Evolutionary conservation across 179 eudicot genomes (phyloP).

Genomic region (Spinacia oleracea): DNA sequence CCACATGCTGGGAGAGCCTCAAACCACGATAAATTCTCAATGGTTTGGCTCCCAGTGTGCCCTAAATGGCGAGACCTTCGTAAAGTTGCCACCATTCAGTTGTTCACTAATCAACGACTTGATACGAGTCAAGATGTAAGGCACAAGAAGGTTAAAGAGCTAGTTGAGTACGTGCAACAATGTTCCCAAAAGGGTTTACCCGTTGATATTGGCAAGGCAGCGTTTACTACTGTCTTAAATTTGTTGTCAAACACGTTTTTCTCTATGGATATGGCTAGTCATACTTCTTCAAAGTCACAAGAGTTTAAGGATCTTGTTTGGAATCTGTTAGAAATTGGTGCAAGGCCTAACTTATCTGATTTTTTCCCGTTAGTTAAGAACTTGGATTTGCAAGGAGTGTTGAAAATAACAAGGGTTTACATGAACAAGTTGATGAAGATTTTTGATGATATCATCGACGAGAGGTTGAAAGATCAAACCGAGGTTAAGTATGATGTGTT

Average conservation of each 20-base stretch:
- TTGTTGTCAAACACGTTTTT: conserved; percentile 25
- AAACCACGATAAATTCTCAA: conserved; percentile 19
- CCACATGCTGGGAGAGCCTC: background rate
- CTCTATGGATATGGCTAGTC: conserved; percentile 22
- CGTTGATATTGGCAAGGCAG: conserved; percentile 26
- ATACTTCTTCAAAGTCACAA: conserved; percentile 1
- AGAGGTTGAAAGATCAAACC: conserved; percentile 11
- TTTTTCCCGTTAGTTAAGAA: conserved; percentile 16
- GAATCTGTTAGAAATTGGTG: conserved; percentile 8
- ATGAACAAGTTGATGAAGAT: background rate
- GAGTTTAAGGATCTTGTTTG: conserved; percentile 25
- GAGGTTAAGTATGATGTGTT: conserved; percentile 15
- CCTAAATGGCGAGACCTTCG: conserved; percentile 21
- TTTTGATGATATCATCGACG: conserved; percentile 21
- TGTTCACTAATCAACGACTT: conserved; percentile 22
- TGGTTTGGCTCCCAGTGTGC: conserved; percentile 20
- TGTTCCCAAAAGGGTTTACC: conserved; percentile 9
- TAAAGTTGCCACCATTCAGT: conserved; percentile 13
- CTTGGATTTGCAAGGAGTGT: conserved; percentile 24
- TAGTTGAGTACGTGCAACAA: conserved; percentile 6
- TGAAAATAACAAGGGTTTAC: background rate
- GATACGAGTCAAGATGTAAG: conserved; percentile 3
- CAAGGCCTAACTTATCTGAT: conserved; percentile 21
- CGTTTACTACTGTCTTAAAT: conserved; percentile 20
- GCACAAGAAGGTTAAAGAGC: conserved; percentile 20